phyloP scores from a whole-genome alignment of 352 stramenopile species.

The Halophytophthora polymorphica region DNA sequence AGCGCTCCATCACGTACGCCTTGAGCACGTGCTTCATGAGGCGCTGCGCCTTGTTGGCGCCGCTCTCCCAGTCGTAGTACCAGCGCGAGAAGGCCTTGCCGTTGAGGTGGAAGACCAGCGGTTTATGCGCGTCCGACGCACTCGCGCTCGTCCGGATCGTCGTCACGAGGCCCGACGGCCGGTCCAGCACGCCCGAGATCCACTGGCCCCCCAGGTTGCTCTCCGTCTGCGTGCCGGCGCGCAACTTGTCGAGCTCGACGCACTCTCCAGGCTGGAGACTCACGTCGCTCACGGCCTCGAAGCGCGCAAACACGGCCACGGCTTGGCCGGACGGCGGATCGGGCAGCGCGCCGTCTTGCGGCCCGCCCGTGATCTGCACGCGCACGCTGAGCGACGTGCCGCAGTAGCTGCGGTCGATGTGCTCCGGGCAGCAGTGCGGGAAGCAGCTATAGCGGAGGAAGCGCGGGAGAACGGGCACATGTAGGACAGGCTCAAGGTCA shows the following conservation, averaged over 20 bases:
- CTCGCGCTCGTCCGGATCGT: constrained; percentile 6
- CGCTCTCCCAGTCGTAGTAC: constrained; percentile 80
- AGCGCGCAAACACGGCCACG: constrained; percentile 32
- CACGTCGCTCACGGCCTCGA: constrained; percentile 32
- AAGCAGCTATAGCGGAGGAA: constrained; percentile 27
- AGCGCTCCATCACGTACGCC: constrained; percentile 49
- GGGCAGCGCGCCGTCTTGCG: constrained; percentile 6
- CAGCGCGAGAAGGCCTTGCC: constrained; percentile 39
- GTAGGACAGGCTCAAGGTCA: no score
- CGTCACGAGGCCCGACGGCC: constrained; percentile 28
- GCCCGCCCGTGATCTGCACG: constrained; percentile 22
- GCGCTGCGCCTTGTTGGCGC: constrained; percentile 61
- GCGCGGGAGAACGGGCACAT: neutral
- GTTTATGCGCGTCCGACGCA: constrained; percentile 15
- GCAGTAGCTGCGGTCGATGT: constrained; percentile 75
- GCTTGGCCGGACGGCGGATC: constrained; percentile 12
- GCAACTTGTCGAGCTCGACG: constrained; percentile 41
- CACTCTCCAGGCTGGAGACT: constrained; percentile 39
- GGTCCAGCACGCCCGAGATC: constrained; percentile 51
- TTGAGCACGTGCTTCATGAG: constrained; percentile 70
- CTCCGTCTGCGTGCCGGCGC: constrained; percentile 38
- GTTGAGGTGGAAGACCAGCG: constrained; percentile 57
- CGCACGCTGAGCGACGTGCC: constrained; percentile 51
- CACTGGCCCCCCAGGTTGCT: constrained; percentile 56
- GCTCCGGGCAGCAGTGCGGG: constrained; percentile 67